These are phyloP conservation scores for Meripilus lineatus DNA, from an alignment of 1,284 basidiomycete species.

Conservation along the genomic window DNA sequence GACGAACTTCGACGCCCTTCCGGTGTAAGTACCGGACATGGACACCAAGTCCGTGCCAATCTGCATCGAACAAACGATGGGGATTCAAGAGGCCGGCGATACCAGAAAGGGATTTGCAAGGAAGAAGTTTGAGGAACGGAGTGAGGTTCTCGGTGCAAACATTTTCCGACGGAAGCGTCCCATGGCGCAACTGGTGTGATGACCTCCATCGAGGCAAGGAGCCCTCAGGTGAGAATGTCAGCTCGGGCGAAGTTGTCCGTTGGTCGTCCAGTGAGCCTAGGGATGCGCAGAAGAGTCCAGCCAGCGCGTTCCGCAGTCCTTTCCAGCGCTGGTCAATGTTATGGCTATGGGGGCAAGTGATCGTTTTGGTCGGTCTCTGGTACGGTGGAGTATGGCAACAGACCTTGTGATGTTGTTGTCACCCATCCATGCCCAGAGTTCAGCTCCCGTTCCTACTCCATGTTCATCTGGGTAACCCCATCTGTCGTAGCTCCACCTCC, in stretches of 20 bases:
- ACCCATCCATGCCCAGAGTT: conserved; percentile 87
- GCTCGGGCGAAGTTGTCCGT: conserved; percentile 60
- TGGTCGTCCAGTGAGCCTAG: conserved; percentile 73
- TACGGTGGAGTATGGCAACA: too few species aligned
- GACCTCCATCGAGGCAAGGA: conserved; percentile 46
- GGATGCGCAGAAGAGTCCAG: conserved; percentile 93
- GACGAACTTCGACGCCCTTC: conserved; percentile 55
- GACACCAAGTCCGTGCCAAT: conserved; percentile 85
- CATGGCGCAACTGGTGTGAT: conserved; percentile 63
- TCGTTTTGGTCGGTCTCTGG: not conserved
- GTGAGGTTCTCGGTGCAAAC: conserved; percentile 98
- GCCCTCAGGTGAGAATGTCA: conserved; percentile 57
- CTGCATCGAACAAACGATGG: conserved; percentile 80
- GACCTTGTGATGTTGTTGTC: too few species aligned
- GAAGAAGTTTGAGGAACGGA: conserved; percentile 91
- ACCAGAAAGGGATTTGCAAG: conserved; percentile 89
- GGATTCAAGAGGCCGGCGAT: conserved; percentile 85
- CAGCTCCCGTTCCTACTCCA: conserved; percentile 81
- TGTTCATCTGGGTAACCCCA: conserved; percentile 81
- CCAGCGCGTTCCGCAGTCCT: conserved; percentile 81
- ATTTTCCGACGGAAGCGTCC: conserved; percentile 74
- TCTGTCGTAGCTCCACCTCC: conserved; percentile 85
- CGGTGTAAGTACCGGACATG: conserved; percentile 61
- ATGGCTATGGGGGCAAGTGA: conserved; percentile 1
- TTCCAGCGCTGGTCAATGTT: conserved; percentile 80